Evolutionary conservation across 1,139 yeast species (phyloP).

Genomic region (Yamadazyma triangularis): DNA sequence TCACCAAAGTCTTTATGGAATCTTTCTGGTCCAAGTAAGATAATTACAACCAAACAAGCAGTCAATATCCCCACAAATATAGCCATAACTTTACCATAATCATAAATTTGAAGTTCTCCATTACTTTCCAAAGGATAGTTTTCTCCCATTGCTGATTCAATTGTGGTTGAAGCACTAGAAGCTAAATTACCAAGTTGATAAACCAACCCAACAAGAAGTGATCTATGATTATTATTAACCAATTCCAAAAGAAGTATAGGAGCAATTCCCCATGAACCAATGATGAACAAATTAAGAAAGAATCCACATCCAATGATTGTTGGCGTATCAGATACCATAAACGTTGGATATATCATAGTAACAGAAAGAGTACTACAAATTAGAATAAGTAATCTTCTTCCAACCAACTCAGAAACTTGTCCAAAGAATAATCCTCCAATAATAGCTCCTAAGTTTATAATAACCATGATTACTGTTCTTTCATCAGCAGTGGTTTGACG

Average conservation of each 20-base stretch:
- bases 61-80: slow-evolving; percentile 37
- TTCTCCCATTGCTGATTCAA: slow-evolving; percentile 31
- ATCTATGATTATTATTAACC: slow-evolving; percentile 31
- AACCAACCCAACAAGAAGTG: slow-evolving; percentile 33
- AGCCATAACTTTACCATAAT: slow-evolving; percentile 36
- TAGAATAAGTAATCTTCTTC: slow-evolving; percentile 40
- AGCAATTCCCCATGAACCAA: slow-evolving; percentile 38
- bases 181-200: slow-evolving; percentile 39
- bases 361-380: slow-evolving; percentile 26
- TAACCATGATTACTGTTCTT: slow-evolving; percentile 42
- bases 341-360: slow-evolving; percentile 32
- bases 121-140: slow-evolving; percentile 24
- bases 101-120: slow-evolving; percentile 16
- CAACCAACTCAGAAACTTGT: slow-evolving; percentile 39
- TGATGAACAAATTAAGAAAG: slow-evolving; percentile 23
- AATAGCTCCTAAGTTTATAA: slow-evolving; percentile 49
- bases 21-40: slow-evolving; percentile 33
- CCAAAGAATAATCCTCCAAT: slow-evolving; percentile 48
- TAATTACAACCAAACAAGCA: slow-evolving; percentile 22
- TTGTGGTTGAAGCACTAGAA: slow-evolving; percentile 33
- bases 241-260: slow-evolving; percentile 34
- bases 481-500: slow-evolving; percentile 26
- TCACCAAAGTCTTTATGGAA: slow-evolving; percentile 16
- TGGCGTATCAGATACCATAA: slow-evolving; percentile 19
- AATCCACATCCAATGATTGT: slow-evolving; percentile 28